Evolutionary conservation across 2,329 filamentous ascomycete genomes (phyloP).

Genomic region (Hypoxylon sp.): DNA sequence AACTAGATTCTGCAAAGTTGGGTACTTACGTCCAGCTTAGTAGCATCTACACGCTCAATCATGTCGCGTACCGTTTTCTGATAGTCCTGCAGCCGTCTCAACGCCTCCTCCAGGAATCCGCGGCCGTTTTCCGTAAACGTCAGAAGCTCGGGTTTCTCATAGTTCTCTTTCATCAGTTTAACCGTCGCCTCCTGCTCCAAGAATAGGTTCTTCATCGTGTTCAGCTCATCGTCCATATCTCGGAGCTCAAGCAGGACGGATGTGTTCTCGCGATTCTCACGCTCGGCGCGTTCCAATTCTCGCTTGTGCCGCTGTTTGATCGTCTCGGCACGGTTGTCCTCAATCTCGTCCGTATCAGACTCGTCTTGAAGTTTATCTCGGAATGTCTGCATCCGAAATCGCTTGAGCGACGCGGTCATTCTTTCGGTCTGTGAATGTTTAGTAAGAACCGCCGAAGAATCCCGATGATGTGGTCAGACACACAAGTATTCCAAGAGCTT

Average conservation of each 20-base stretch:
- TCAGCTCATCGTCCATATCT: constrained; percentile 74
- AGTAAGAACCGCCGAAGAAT: constrained; percentile 11
- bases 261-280: constrained; percentile 72
- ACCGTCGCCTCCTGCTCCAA: constrained; percentile 68
- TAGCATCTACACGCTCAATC: constrained; percentile 68
- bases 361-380: constrained; percentile 58
- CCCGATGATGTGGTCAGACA: constrained; percentile 18
- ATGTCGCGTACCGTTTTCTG: constrained; percentile 67
- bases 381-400: constrained; percentile 71
- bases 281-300: constrained; percentile 61
- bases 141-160: constrained; percentile 57
- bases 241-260: constrained; percentile 73
- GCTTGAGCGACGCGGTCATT: constrained; percentile 72
- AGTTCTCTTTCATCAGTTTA: constrained; percentile 61
- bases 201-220: constrained; percentile 68
- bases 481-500: constrained; percentile 74
- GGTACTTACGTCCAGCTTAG: constrained; percentile 66
- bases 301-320: constrained; percentile 60
- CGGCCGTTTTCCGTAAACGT: constrained; percentile 61
- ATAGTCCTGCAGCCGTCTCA: constrained; percentile 68
- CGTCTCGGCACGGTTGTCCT: constrained; percentile 56
- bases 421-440: constrained; percentile 65
- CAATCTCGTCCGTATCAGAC: constrained; percentile 58
- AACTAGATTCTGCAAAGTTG: neutral
- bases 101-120: constrained; percentile 65